Evolutionary conservation across 441 rosid species (phyloP).

Genomic region (Populus hybrid): DNA sequence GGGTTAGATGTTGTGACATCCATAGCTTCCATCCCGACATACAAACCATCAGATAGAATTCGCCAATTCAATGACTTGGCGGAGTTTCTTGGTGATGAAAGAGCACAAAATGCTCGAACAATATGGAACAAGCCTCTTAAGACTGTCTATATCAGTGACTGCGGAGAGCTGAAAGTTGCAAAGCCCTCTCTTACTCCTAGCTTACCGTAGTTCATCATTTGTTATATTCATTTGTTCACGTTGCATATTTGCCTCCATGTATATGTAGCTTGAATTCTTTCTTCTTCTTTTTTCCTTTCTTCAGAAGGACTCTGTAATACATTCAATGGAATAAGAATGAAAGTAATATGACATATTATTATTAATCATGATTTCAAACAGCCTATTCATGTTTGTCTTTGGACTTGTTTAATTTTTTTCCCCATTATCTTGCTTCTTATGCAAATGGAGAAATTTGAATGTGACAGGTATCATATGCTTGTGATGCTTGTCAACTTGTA

Average conservation of each 20-base stretch:
- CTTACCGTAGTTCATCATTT: slow-evolving; percentile 38
- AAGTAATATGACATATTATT: neutral
- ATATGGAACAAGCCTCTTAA: slow-evolving; percentile 78
- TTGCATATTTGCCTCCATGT: neutral
- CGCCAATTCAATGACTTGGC: slow-evolving; percentile 70
- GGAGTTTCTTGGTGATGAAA: slow-evolving; percentile 72
- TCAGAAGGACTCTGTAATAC: neutral
- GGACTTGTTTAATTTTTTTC: neutral
- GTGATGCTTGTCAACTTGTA: neutral
- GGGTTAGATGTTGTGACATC: slow-evolving; percentile 80
- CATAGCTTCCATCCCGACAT: slow-evolving; percentile 69
- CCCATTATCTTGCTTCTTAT: too few species aligned
- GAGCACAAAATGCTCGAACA: slow-evolving; percentile 71
- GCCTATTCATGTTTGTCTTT: neutral
- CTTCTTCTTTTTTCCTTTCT: neutral
- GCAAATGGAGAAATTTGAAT: too few species aligned
- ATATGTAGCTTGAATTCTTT: neutral
- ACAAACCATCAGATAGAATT: slow-evolving; percentile 67
- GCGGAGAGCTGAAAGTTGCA: slow-evolving; percentile 77
- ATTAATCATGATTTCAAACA: neutral
- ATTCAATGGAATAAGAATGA: neutral
- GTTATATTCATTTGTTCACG: neutral
- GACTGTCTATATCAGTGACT: slow-evolving; percentile 63
- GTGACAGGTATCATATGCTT: neutral
- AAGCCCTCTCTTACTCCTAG: slow-evolving; percentile 66